Base-by-base conservation (phyloP, 2,329 filamentous ascomycete species). In the Pseudogymnoascus sp. region DNA sequence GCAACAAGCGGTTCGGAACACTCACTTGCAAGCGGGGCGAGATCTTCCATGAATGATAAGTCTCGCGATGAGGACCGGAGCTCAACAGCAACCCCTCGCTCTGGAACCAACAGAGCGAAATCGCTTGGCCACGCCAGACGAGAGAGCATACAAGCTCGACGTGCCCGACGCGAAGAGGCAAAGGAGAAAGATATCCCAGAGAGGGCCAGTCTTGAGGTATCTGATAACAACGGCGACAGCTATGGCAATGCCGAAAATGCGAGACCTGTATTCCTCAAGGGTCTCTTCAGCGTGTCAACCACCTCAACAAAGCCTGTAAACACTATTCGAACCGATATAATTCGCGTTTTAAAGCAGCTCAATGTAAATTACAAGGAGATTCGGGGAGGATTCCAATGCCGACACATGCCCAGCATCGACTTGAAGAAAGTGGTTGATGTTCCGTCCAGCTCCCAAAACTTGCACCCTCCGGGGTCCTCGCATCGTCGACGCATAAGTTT, bases 191-290 rank as follows among this genome's bases (percentile, higher is more conserved):
- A 95, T 69, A 88, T 97, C 1, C 90, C 90, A 0, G 93, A 97
- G 74, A 95, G 97, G 76, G 96, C 92, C 0, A 91, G 96, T 71
- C 84, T 87, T 59, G 92, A 97, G 64, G 77, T 91, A 26, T 84
- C 82, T 16, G 82, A 86, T 64, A 79, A 80, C 29, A 87, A 85
- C 7, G 84, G 81, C 1, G 85, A 88, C 42, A 78, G 83, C 24
- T 74, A 87, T 8, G 82, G 85, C 65, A 86, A 84, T 68, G 86
- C 89, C 4, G 91, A 96, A 68, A 84, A 93, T 65, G 87, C 93
- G 62, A 97, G 96, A 74, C 95, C 95, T 0, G 95, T 97, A 2
- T 97, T 89, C 74, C 83, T 99, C 64, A 99, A 97, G 76, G 95
- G 95, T 4, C 81, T 99, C 16, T 97, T 99, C 78, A 97, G 93